Conservation (phyloP, 352 stramenopile species). For the Phytophthora agathidicida region DNA sequence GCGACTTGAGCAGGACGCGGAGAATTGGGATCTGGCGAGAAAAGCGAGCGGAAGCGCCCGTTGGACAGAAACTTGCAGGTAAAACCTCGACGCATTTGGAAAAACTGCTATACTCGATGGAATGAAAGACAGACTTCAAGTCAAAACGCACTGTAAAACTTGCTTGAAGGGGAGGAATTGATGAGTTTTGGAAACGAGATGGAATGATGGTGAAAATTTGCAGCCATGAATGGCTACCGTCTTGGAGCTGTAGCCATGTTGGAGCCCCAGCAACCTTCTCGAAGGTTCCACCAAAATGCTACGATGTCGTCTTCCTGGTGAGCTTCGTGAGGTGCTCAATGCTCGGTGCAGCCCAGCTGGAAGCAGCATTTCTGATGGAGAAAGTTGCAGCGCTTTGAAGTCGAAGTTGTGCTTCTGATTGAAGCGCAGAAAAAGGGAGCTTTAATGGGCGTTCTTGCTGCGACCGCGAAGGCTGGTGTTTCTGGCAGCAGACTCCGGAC, state of each 20-base stretch:
- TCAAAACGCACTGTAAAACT: no score
- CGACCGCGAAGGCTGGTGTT: slow-evolving; percentile 12
- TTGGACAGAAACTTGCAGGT: slow-evolving; percentile 21
- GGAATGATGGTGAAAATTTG: slow-evolving; percentile 9
- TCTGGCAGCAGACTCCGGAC: no score
- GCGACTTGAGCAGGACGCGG: slow-evolving; percentile 21
- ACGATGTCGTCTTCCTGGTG: no score
- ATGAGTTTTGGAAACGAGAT: neutral
- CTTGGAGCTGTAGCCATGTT: slow-evolving; percentile 4
- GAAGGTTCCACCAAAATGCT: no score
- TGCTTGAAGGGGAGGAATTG: no score
- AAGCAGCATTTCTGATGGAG: neutral
- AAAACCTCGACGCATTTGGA: no score
- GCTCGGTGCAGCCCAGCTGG: no score
- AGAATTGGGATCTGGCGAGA: slow-evolving; percentile 43
- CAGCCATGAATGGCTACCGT: no score
- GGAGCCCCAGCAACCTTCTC: no score
- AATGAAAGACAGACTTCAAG: neutral
- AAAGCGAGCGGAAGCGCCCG: slow-evolving; percentile 6
- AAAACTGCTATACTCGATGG: no score
- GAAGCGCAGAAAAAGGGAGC: slow-evolving; percentile 4
- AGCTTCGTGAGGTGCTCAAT: no score
- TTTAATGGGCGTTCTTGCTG: no score
- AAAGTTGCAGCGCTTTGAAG: slow-evolving; percentile 1
- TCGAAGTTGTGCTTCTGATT: slow-evolving; percentile 5